Evolutionary conservation across 768 basidiomycete species (phyloP).

Genomic region (Pulveroboletus sp.): DNA sequence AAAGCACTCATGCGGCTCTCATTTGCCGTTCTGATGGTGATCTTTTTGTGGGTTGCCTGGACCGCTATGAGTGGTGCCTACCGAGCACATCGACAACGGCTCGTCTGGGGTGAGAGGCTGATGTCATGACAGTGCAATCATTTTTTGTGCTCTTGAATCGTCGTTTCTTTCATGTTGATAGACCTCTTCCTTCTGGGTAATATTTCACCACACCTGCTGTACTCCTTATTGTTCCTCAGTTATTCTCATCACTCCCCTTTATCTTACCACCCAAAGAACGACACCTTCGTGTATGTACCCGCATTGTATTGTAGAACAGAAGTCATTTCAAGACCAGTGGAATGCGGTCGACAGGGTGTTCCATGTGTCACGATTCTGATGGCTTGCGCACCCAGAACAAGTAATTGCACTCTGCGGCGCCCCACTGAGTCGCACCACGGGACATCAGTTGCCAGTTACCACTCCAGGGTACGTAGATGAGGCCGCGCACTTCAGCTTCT

Average conservation of each 20-base stretch:
- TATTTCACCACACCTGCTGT: background rate
- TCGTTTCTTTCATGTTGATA: background rate
- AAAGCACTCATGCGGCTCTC: constrained; percentile 56
- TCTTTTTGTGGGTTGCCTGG: constrained; percentile 57
- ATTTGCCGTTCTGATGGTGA: constrained; percentile 53
- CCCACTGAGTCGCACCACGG: constrained; percentile 42
- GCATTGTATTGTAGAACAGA: constrained; percentile 16
- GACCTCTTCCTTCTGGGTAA: background rate
- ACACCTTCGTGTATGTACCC: constrained; percentile 10
- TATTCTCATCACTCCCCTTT: background rate
- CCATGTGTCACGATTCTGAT: constrained; percentile 4
- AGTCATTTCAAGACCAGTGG: background rate
- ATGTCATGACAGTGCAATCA: constrained; percentile 47
- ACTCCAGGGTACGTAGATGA: constrained; percentile 69
- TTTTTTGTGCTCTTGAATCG: background rate
- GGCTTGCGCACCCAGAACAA: constrained; percentile 86
- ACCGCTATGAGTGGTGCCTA: constrained; percentile 62
- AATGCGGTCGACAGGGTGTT: no score
- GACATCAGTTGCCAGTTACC: constrained; percentile 69
- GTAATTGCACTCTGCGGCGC: constrained; percentile 66
- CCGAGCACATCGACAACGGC: constrained; percentile 65
- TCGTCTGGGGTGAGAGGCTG: constrained; percentile 76
- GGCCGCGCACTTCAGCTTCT: constrained; percentile 76
- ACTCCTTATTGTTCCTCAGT: background rate
- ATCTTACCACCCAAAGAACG: background rate